These are phyloP conservation scores for Ganoderma sp. DNA, from an alignment of 1,284 basidiomycete species.

Conservation along the genomic window DNA sequence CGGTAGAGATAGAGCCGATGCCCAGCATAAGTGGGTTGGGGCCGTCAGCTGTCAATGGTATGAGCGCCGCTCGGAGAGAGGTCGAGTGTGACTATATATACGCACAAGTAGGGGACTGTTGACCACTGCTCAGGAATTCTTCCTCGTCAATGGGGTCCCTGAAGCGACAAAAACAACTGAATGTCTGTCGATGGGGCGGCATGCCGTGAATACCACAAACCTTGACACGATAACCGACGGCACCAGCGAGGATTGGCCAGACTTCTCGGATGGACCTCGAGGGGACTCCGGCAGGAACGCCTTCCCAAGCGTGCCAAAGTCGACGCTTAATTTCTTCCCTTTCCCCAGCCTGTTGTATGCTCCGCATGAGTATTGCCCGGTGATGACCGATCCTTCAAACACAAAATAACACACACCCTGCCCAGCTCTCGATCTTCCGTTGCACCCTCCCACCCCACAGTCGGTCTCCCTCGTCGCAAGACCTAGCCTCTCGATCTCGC, in stretches of 20 bases:
- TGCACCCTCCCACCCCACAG: conserved; percentile 67
- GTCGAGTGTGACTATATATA: conserved; percentile 22
- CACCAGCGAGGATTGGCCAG: conserved; percentile 33
- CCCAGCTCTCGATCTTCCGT: conserved; percentile 73
- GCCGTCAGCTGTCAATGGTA: conserved; percentile 40
- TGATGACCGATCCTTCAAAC: background rate
- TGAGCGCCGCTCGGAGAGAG: conserved; percentile 15
- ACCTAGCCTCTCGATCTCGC: conserved; percentile 40
- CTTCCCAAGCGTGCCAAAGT: conserved; percentile 40
- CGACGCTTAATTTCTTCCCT: conserved; percentile 46
- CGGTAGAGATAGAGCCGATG: conserved; percentile 39
- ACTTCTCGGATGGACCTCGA: conserved; percentile 33
- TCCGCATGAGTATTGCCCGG: conserved; percentile 2
- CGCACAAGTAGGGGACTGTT: conserved; percentile 71
- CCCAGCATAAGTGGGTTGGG: conserved; percentile 52
- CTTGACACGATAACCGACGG: conserved; percentile 46
- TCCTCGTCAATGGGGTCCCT: conserved; percentile 60
- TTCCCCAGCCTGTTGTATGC: conserved; percentile 39
- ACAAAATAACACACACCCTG: conserved; percentile 49
- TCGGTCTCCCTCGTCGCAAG: conserved; percentile 45
- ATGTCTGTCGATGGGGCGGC: conserved; percentile 5
- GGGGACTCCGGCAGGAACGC: conserved; percentile 33
- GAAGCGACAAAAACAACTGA: conserved; percentile 2
- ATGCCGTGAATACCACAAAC: conserved; percentile 33
- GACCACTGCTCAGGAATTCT: conserved; percentile 72